A percentile compares a stretch with the other conserved stretches of the same genome.
phyloP scores from a whole-genome alignment of 2,329 filamentous ascomycete species.

The Paraconiothyrium brasiliense region DNA sequence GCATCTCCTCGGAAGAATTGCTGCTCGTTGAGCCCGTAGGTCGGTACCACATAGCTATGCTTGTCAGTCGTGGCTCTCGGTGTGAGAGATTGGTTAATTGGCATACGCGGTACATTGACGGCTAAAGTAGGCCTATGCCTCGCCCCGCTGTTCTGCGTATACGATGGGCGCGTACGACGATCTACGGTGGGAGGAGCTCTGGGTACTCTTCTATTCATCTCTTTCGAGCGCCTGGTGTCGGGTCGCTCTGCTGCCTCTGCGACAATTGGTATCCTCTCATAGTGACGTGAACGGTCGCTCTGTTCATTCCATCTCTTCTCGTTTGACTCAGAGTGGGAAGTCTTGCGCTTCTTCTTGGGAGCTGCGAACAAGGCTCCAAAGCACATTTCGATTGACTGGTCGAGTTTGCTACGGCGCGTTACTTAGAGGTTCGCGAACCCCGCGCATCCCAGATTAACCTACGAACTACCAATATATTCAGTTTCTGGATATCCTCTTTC shows the following conservation, averaged over 20 bases:
- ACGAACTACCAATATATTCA: conserved; percentile 28
- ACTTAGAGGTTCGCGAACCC: conserved; percentile 22
- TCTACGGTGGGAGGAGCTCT: conserved; percentile 12
- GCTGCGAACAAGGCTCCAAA: conserved; percentile 47
- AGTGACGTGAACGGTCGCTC: conserved; percentile 29
- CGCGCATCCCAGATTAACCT: background rate
- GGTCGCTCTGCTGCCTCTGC: conserved; percentile 35
- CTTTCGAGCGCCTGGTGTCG: conserved; percentile 37
- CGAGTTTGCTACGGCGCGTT: conserved; percentile 17
- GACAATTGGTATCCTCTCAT: conserved; percentile 34
- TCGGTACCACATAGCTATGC: conserved; percentile 42
- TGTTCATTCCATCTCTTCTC: conserved; percentile 43
- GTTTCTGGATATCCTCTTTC: background rate
- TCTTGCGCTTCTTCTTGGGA: conserved; percentile 43
- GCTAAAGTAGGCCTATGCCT: conserved; percentile 12
- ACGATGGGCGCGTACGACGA: conserved; percentile 27
- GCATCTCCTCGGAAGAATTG: conserved; percentile 46
- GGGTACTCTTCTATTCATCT: conserved; percentile 31
- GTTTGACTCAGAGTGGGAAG: conserved; percentile 34
- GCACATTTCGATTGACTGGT: conserved; percentile 46
- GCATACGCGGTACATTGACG: conserved; percentile 18
- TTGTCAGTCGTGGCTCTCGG: conserved; percentile 21
- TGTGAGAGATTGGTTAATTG: conserved; percentile 6
- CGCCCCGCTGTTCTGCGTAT: conserved; percentile 21
- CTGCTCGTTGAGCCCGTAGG: conserved; percentile 33